Conservation (phyloP, 768 basidiomycete species). For the Termitomyces sp. region DNA sequence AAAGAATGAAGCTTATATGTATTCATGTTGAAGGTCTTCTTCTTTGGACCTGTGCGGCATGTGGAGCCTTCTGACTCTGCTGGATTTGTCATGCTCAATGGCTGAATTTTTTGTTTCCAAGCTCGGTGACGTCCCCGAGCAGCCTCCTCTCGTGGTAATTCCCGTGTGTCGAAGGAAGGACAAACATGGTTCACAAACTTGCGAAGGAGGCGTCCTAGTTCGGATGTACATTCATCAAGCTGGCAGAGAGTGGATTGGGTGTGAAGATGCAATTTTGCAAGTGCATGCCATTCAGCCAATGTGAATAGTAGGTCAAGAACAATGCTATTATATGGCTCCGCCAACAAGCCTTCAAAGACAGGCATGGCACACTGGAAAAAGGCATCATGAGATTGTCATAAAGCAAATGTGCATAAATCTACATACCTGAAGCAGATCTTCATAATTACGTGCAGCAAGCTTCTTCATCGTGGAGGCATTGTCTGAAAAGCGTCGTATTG, state of each 20-base stretch:
- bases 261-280: constrained; percentile 13
- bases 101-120: constrained; percentile 3
- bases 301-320: constrained; percentile 15
- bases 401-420: too few relatives aligned
- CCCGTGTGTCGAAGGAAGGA: not conserved
- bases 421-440: constrained; percentile 28
- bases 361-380: constrained; percentile 12
- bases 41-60: too few relatives aligned
- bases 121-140: not conserved
- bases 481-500: constrained; percentile 20
- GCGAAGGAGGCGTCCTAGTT: not conserved
- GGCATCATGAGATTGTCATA: too few relatives aligned
- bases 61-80: too few relatives aligned
- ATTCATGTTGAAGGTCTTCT: constrained; percentile 6
- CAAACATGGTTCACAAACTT: not conserved
- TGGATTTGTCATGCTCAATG: too few relatives aligned
- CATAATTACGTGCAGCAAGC: constrained; percentile 23
- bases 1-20: constrained; percentile 13
- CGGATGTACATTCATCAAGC: not conserved
- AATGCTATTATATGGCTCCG: constrained; percentile 9
- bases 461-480: constrained; percentile 22
- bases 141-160: not conserved
- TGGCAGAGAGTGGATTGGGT: not conserved
- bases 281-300: constrained; percentile 20
- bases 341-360: constrained; percentile 10